Conservation (phyloP, 1,284 basidiomycete species). For the Malassezia equina region DNA sequence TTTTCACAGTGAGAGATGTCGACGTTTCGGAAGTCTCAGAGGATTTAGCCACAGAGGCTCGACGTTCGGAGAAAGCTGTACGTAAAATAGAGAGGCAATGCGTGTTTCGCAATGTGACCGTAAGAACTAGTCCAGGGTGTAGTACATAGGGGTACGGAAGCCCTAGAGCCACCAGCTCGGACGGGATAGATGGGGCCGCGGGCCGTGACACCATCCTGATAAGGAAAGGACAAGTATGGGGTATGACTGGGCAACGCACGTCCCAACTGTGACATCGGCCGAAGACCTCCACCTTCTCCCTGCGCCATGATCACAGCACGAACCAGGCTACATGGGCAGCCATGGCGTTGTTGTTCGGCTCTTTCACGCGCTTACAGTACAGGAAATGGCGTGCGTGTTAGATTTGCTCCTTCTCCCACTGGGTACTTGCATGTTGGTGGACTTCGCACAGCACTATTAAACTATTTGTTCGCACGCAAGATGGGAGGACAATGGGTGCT, state of each 20-base stretch:
- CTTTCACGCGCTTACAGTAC: not conserved
- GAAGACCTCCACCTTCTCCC: not conserved
- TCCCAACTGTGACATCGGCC: not conserved
- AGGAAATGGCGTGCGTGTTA: slow-evolving; percentile 51
- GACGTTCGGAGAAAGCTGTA: slow-evolving; percentile 29
- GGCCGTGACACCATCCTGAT: not conserved
- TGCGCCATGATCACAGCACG: not conserved
- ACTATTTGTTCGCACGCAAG: slow-evolving; percentile 73
- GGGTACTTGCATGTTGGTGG: slow-evolving; percentile 89
- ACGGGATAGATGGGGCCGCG: slow-evolving; percentile 19
- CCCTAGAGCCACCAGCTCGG: slow-evolving; percentile 35
- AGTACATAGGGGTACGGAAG: slow-evolving; percentile 44
- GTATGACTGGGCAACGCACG: not conserved
- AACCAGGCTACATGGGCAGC: not conserved
- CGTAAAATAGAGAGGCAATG: slow-evolving; percentile 44
- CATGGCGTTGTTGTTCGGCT: not conserved
- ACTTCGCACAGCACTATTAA: slow-evolving; percentile 88
- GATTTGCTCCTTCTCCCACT: slow-evolving; percentile 95
- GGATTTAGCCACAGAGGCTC: slow-evolving; percentile 12
- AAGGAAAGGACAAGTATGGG: not conserved
- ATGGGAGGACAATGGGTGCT: slow-evolving; percentile 76
- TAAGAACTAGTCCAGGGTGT: slow-evolving; percentile 43
- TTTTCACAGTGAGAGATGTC: not conserved
- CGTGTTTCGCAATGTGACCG: slow-evolving; percentile 37
- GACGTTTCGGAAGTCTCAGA: not conserved